Evolutionary conservation across 441 rosid genomes (phyloP).

Genomic region (Bruguiera hainesii): DNA sequence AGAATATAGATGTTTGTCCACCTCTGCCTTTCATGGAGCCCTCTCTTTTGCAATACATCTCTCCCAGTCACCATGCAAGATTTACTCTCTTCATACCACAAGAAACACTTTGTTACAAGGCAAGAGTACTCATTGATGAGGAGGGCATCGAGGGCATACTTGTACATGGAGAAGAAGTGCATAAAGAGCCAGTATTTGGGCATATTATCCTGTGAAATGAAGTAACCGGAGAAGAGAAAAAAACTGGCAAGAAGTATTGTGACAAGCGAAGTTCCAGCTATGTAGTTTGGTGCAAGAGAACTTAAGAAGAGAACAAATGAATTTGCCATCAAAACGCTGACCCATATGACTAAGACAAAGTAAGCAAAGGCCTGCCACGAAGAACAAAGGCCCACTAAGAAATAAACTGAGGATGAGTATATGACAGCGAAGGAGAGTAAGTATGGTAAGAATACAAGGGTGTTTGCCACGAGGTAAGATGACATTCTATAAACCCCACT

Average conservation of each 20-base stretch:
- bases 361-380: conserved; percentile 75
- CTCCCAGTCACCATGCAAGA: conserved; percentile 65
- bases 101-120: conserved; percentile 56
- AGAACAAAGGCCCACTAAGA: conserved; percentile 74
- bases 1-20: conserved; percentile 71
- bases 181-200: conserved; percentile 91
- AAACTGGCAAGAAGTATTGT: conserved; percentile 65
- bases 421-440: conserved; percentile 55
- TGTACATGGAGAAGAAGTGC: conserved; percentile 89
- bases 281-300: conserved; percentile 84
- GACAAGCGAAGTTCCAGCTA: conserved; percentile 73
- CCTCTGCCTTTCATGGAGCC: conserved; percentile 52
- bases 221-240: conserved; percentile 93
- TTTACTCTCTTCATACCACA: conserved; percentile 58
- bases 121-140: conserved; percentile 88
- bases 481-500: conserved; percentile 81
- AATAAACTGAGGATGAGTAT: conserved; percentile 67
- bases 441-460: conserved; percentile 81
- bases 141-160: conserved; percentile 77
- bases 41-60: conserved; percentile 60
- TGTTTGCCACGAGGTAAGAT: conserved; percentile 71
- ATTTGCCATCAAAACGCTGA: conserved; percentile 70
- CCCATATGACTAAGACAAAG: conserved; percentile 76
- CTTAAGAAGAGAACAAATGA: conserved; percentile 83
- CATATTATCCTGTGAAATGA: conserved; percentile 65